Evolutionary conservation across 345 rosid genomes (phyloP).

Genomic region (Conringia planisiliqua): DNA sequence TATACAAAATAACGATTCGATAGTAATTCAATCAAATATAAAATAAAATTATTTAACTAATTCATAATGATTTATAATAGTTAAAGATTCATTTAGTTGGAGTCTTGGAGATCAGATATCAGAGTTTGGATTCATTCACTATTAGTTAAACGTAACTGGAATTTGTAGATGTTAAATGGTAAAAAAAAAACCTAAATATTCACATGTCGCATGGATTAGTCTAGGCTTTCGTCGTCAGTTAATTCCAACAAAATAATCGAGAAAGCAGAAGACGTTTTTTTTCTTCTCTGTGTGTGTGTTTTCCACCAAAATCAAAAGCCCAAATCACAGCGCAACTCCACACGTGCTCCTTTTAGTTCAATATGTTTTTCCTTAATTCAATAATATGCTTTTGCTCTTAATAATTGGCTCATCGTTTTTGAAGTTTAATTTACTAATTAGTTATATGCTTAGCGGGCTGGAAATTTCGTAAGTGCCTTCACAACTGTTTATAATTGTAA

Average conservation of each 20-base stretch:
- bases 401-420: slow-evolving; percentile 4
- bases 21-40: too few species aligned
- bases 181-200: neutral
- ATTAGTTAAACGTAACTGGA: neutral
- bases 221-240: neutral
- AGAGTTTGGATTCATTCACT: neutral
- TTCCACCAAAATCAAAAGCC: slow-evolving; percentile 9
- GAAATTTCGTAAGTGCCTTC: slow-evolving; percentile 25
- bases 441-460: slow-evolving; percentile 17
- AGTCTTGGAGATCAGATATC: too few species aligned
- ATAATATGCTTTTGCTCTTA: neutral
- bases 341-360: slow-evolving; percentile 23
- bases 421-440: neutral
- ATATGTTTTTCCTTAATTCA: neutral
- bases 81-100: too few species aligned
- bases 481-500: slow-evolving; percentile 30
- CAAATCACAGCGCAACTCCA: slow-evolving; percentile 17
- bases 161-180: neutral
- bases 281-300: neutral
- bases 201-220: neutral
- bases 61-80: too few species aligned
- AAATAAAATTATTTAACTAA: too few species aligned
- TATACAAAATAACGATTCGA: too few species aligned
- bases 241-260: slow-evolving; percentile 6
- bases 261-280: neutral